A percentile compares a stretch with the other conserved stretches of the same genome.
Conservation (phyloP, 768 basidiomycete genomes). For the Calvatia gigantea region DNA sequence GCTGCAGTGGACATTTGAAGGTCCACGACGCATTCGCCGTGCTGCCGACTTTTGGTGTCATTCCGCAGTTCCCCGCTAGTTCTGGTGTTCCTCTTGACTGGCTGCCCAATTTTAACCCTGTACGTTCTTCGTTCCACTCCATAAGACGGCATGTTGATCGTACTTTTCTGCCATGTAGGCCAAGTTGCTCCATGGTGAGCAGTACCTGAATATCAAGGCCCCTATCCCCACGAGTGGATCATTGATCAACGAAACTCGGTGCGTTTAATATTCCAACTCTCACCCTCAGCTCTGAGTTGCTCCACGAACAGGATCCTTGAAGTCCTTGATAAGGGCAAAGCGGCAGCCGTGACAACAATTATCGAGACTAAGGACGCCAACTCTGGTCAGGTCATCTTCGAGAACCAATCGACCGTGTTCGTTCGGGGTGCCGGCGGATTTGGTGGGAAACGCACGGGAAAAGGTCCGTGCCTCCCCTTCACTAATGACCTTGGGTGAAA, state of each 20-base stretch:
- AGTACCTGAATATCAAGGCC: conserved; percentile 83
- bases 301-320: conserved; percentile 55
- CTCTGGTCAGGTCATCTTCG: conserved; percentile 79
- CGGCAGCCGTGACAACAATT: conserved; percentile 80
- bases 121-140: conserved; percentile 22
- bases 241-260: conserved; percentile 73
- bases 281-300: neutral
- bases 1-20: conserved; percentile 89
- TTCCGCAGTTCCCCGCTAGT: conserved; percentile 84
- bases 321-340: conserved; percentile 89
- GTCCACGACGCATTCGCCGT: conserved; percentile 81
- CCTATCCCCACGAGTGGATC: conserved; percentile 85
- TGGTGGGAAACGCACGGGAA: conserved; percentile 83
- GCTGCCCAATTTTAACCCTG: conserved; percentile 94
- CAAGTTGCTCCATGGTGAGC: conserved; percentile 97
- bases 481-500: neutral
- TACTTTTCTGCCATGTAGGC: conserved; percentile 44
- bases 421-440: conserved; percentile 96
- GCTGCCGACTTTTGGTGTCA: conserved; percentile 92
- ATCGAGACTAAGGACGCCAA: conserved; percentile 78
- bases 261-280: conserved; percentile 19
- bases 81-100: conserved; percentile 70
- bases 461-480: conserved; percentile 43
- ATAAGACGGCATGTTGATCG: neutral
- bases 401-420: conserved; percentile 90